Evolutionary conservation across 352 stramenopile genomes (phyloP).

Genomic region (Phytophthora rubi): DNA sequence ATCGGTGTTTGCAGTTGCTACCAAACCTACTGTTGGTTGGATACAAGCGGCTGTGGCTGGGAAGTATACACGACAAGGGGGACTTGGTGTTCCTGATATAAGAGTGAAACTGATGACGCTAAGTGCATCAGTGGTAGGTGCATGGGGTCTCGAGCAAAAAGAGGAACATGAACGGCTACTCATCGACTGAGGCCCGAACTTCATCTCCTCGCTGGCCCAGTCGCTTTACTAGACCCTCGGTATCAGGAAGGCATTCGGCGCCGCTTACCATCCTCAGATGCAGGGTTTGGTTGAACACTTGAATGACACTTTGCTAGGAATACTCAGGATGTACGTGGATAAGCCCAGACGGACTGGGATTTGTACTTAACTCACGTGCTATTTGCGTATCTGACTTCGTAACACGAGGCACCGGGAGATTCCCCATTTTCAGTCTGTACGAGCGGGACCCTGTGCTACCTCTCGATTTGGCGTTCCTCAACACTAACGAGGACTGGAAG

Average conservation of each 20-base stretch:
- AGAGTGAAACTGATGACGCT: conserved; percentile 1
- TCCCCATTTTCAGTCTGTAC: conserved; percentile 11
- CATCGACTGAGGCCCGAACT: conserved; percentile 6
- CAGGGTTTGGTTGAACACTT: conserved; percentile 2
- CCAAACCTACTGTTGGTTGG: background rate
- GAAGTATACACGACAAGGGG: background rate
- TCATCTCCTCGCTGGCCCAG: background rate
- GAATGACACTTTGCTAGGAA: background rate
- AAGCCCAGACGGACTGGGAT: conserved; percentile 11
- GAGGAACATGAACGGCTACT: background rate
- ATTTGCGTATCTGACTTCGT: conserved; percentile 14
- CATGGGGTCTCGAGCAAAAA: background rate
- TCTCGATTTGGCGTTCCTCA: conserved; percentile 9
- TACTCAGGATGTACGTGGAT: background rate
- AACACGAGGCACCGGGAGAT: conserved; percentile 10
- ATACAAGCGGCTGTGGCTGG: background rate
- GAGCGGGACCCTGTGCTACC: background rate
- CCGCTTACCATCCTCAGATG: conserved; percentile 3
- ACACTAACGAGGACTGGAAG: conserved; percentile 2
- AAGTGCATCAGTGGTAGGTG: background rate
- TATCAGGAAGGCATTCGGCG: conserved; percentile 5
- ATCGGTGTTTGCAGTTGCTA: background rate
- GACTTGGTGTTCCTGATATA: background rate
- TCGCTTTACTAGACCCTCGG: conserved; percentile 3
- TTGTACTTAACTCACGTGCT: background rate